Percentiles rank a stretch among this genome's conserved stretches.
Evolutionary conservation across 2,329 filamentous ascomycete genomes (phyloP).

Genomic region (Fusarium sp.): DNA sequence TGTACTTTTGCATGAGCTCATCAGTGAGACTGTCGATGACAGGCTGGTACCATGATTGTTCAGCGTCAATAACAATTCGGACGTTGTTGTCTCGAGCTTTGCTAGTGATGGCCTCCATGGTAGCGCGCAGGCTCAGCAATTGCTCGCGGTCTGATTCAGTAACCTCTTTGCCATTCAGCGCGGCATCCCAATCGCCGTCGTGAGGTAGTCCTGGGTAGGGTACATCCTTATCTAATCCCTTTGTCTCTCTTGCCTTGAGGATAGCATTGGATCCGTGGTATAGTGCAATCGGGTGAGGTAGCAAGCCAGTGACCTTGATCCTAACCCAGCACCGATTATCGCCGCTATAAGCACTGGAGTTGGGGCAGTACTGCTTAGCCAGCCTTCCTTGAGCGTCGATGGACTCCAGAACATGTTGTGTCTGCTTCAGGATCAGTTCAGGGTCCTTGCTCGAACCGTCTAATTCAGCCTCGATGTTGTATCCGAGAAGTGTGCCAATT

Average conservation of each 20-base stretch:
- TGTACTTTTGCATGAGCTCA: conserved; percentile 47
- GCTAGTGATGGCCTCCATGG: conserved; percentile 31
- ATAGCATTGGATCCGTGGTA: conserved; percentile 36
- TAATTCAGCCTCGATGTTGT: conserved; percentile 42
- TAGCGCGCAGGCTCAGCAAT: conserved; percentile 22
- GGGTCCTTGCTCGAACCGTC: conserved; percentile 45
- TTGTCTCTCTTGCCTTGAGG: conserved; percentile 25
- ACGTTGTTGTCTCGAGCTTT: conserved; percentile 39
- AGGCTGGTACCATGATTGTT: conserved; percentile 44
- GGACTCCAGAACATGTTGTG: conserved; percentile 31
- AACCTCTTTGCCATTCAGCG: conserved; percentile 33
- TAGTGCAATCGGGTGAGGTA: conserved; percentile 36
- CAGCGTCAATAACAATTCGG: conserved; percentile 43
- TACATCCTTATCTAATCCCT: conserved; percentile 36
- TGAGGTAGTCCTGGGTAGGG: conserved; percentile 41
- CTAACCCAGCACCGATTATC: conserved; percentile 41
- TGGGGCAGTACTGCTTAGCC: conserved; percentile 29
- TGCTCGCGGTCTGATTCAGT: conserved; percentile 33
- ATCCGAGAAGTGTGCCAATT: conserved; percentile 41
- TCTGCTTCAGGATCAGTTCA: conserved; percentile 38
- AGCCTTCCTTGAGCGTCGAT: conserved; percentile 36
- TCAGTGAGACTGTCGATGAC: conserved; percentile 41
- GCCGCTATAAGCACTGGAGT: conserved; percentile 17
- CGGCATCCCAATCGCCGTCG: conserved; percentile 41
- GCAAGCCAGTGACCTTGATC: conserved; percentile 41